Conservation (phyloP, 208 protist genomes). For the Leishmania guyanensis region DNA sequence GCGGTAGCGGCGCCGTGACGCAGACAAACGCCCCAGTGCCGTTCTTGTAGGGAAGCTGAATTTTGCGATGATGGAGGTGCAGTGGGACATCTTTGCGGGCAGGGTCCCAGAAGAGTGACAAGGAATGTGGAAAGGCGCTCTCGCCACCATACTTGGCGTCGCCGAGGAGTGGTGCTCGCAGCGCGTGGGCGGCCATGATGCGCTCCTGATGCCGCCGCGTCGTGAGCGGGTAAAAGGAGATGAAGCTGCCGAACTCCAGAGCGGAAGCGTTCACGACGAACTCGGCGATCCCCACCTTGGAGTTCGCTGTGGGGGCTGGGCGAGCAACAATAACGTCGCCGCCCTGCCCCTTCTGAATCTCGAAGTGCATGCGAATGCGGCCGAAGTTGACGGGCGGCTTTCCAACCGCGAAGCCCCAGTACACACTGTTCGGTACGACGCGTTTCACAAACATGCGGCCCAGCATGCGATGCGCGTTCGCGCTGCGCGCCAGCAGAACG, state of each 20-base stretch:
- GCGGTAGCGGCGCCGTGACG: constrained; percentile 87
- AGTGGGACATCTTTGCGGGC: constrained; percentile 79
- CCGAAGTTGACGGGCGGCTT: constrained; percentile 88
- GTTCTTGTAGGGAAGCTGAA: constrained; percentile 93
- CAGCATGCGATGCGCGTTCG: constrained; percentile 85
- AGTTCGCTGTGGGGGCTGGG: constrained; percentile 70
- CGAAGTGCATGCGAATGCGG: constrained; percentile 93
- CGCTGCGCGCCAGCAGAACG: constrained; percentile 86
- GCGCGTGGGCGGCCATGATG: constrained; percentile 90
- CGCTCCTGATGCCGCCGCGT: constrained; percentile 89
- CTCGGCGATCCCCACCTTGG: constrained; percentile 87
- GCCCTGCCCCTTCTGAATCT: constrained; percentile 72
- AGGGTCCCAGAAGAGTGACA: constrained; percentile 86
- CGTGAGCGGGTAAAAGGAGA: constrained; percentile 92
- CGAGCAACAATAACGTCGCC: constrained; percentile 82
- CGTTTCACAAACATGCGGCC: constrained; percentile 89
- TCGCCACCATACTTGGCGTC: constrained; percentile 93
- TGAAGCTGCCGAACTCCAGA: constrained; percentile 86
- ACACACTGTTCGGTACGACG: constrained; percentile 92
- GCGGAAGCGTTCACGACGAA: constrained; percentile 91
- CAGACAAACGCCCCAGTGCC: constrained; percentile 77
- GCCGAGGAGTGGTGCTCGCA: constrained; percentile 90
- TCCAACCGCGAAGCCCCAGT: constrained; percentile 91
- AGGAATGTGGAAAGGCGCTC: constrained; percentile 77
- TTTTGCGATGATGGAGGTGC: constrained; percentile 89